phyloP scores from a whole-genome alignment of 2,329 filamentous ascomycete genomes.

The Ceratocystis huliohia region DNA sequence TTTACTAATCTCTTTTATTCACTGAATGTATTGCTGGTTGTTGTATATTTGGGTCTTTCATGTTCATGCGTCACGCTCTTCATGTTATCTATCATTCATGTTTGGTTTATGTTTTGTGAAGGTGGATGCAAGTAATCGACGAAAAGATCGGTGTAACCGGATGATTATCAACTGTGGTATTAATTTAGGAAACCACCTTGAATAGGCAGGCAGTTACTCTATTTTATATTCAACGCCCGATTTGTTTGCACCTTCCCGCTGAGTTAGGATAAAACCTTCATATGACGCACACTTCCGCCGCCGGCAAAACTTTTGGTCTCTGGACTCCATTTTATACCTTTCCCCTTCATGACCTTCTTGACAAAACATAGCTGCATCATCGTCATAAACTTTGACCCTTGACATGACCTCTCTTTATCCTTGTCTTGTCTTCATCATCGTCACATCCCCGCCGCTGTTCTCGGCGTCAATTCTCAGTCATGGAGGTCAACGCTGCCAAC shows the following conservation, averaged over 20 bases:
- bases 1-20: background rate
- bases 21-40: background rate
- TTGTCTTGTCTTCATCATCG: background rate
- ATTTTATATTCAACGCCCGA: background rate
- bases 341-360: no score
- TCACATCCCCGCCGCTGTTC: background rate
- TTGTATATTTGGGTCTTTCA: background rate
- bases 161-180: background rate
- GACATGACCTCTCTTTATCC: no score
- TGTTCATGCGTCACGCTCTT: no score
- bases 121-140: no score
- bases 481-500: conserved; percentile 23
- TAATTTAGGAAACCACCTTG: background rate
- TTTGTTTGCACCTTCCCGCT: background rate
- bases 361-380: no score
- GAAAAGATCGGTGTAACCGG: no score
- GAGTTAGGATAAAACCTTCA: background rate
- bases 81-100: no score
- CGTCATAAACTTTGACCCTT: no score
- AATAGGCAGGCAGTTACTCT: background rate
- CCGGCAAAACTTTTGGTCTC: background rate
- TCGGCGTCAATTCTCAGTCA: background rate
- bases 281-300: background rate
- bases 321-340: no score
- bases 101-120: no score